These are phyloP conservation scores for Aquanectria penicillioides DNA, from an alignment of 2,329 filamentous ascomycete species.

Conservation along the genomic window DNA sequence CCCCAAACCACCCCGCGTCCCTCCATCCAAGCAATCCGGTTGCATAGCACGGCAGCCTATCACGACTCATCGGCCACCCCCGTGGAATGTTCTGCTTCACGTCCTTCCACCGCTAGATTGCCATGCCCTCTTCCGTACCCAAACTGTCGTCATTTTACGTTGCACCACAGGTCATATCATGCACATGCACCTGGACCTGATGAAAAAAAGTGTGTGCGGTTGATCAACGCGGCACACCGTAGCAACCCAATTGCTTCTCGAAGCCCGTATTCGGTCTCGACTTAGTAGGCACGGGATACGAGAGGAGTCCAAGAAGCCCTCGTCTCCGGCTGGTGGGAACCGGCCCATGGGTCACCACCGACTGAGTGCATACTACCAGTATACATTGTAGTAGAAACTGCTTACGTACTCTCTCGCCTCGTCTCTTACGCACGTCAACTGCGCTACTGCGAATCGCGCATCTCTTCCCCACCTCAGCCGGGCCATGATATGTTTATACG, in stretches of 20 bases:
- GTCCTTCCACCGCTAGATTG: constrained; percentile 8
- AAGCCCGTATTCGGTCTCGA: constrained; percentile 1
- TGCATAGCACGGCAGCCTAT: constrained; percentile 5
- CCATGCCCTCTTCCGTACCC: not conserved
- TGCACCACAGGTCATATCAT: constrained; percentile 16
- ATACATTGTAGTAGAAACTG: not conserved
- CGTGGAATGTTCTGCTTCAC: not conserved
- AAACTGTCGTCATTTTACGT: too few relatives aligned
- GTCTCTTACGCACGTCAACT: constrained; percentile 21
- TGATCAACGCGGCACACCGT: not conserved
- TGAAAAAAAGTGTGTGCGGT: not conserved
- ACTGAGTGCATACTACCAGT: too few relatives aligned
- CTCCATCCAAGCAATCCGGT: constrained; percentile 8
- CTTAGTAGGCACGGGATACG: not conserved
- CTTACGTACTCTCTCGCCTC: not conserved
- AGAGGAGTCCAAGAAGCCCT: constrained; percentile 3
- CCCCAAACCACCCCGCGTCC: not conserved
- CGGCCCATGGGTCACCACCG: too few relatives aligned
- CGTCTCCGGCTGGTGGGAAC: not conserved
- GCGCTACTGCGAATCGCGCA: constrained; percentile 26
- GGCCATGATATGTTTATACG: constrained; percentile 13
- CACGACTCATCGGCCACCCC: constrained; percentile 16
- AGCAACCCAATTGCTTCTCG: not conserved
- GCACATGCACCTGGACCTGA: not conserved
- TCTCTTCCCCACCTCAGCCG: constrained; percentile 20